phyloP scores from a whole-genome alignment of 2,329 filamentous ascomycete species.

The Diatrype stigma region DNA sequence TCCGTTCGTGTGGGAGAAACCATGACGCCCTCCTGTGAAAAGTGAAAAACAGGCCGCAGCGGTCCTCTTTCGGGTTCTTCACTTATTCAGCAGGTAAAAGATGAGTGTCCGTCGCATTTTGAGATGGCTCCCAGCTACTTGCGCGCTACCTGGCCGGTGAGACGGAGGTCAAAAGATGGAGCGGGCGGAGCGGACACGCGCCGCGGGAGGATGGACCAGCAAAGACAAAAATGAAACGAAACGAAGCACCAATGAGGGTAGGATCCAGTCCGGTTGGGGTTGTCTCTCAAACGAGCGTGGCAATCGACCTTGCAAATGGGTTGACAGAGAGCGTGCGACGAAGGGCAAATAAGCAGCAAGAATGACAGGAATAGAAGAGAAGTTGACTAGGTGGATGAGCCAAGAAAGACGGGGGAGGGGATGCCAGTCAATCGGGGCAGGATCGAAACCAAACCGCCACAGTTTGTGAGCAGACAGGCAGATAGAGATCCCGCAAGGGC shows the following conservation, averaged over 20 bases:
- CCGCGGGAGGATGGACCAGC: background rate
- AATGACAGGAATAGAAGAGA: background rate
- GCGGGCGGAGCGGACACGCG: background rate
- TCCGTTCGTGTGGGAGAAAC: conserved; percentile 14
- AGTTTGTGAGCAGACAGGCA: background rate
- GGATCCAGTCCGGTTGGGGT: background rate
- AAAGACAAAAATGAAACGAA: background rate
- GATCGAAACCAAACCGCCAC: background rate
- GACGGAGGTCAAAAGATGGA: background rate
- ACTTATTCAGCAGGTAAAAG: conserved; percentile 15
- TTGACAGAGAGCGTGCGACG: background rate
- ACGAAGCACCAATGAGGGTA: background rate
- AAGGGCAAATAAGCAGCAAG: background rate
- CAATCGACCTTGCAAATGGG: background rate
- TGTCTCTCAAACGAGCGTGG: background rate
- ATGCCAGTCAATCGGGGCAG: background rate
- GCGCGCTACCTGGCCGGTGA: conserved; percentile 1
- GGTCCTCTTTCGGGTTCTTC: conserved; percentile 17
- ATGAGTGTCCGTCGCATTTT: conserved; percentile 17
- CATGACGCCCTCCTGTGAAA: conserved; percentile 10
- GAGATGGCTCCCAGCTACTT: conserved; percentile 6
- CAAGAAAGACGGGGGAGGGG: background rate
- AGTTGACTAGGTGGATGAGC: background rate
- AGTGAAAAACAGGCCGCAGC: conserved; percentile 8
- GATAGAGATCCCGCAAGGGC: background rate